Evolutionary conservation across 202 grass and related monocot species (phyloP).

Genomic region (Setaria italica): DNA sequence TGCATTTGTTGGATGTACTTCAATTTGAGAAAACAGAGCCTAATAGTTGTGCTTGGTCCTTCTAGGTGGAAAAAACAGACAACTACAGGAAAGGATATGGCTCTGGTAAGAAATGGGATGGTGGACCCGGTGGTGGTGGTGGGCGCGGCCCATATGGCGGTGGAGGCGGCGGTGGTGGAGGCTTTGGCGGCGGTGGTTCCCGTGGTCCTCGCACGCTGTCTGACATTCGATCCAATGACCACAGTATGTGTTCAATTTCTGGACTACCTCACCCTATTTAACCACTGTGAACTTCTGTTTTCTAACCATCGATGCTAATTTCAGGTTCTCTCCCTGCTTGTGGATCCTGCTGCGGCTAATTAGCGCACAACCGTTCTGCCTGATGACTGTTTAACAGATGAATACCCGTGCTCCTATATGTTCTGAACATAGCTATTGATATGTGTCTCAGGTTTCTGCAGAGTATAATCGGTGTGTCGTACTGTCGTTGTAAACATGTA

Average conservation of each 20-base stretch:
- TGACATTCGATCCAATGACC: conserved; percentile 74
- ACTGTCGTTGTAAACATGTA: conserved; percentile 19
- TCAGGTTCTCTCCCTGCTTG: conserved; percentile 94
- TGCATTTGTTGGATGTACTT: too few relatives aligned
- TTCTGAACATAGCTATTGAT: conserved; percentile 22
- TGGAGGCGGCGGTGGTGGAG: conserved; percentile 47
- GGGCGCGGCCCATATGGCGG: conserved; percentile 78
- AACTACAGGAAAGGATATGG: conserved; percentile 86
- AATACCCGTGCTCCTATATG: not conserved
- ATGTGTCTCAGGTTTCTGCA: not conserved
- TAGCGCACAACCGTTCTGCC: not conserved
- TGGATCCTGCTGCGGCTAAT: conserved; percentile 91
- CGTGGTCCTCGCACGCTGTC: conserved; percentile 73
- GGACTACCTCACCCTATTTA: not conserved
- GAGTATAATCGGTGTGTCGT: conserved; percentile 14
- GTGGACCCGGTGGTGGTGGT: conserved; percentile 88
- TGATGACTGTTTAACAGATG: conserved; percentile 25
- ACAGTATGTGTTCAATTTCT: conserved; percentile 68
- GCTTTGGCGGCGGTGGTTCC: conserved; percentile 50
- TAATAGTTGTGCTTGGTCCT: not conserved
- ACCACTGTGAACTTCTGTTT: not conserved
- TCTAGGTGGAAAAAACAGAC: conserved; percentile 83
- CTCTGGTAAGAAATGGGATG: conserved; percentile 93
- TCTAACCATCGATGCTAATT: conserved; percentile 38
- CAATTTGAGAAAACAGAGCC: conserved; percentile 1